Base-by-base conservation (phyloP, 805 yeast genomes). In the Ogataea trehaloabstinens region DNA sequence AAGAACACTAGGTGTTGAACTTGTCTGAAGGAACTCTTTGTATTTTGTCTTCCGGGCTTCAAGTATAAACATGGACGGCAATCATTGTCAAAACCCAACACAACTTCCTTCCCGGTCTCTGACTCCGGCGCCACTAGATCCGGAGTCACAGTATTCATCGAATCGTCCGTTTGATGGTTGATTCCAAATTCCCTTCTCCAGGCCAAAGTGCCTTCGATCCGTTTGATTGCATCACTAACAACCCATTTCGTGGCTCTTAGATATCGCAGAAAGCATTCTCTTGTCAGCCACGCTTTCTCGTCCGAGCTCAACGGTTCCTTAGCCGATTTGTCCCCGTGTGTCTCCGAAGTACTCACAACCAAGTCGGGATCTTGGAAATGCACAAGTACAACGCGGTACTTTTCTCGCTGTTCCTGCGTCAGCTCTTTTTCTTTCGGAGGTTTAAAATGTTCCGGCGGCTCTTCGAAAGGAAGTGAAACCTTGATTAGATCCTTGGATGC, bases 141-240 rank as follows among this genome's bases (percentile, higher is more conserved):
- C 3, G 82, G 71, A 19, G 76, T 80, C 24, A 83, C 64, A 1
- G 40, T 47, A 46, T 74, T 76, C 40, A 71, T 49, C 29, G 71
- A 66, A 22, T 68, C 80, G 44, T 70, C 77, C 17, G 61, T 74
- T 50, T 56, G 56, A 37, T 51, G 36, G 29, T 71, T 61, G 24
- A 85, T 81, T 18, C 97, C 97, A 58, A 89, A 90, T 49, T 85
- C 91, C 51, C 97, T 79, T 67, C 99, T 79, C 99, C 99, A 93
- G 3, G 86, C 81, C 16, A 93, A 49, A 0, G 98, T 82, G 17
- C 78, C 76, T 48, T 79, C 83, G 8, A 93, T 70, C 55, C 99
- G 76, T 39, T 74, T 73, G 35, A 80, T 81, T 28, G 95, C 85
- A 10, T 82, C 86, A 20, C 71, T 63, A 1, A 71, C 72, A 21